phyloP scores from a whole-genome alignment of 495 filamentous ascomycete species.

The Ascobolus immersus region DNA sequence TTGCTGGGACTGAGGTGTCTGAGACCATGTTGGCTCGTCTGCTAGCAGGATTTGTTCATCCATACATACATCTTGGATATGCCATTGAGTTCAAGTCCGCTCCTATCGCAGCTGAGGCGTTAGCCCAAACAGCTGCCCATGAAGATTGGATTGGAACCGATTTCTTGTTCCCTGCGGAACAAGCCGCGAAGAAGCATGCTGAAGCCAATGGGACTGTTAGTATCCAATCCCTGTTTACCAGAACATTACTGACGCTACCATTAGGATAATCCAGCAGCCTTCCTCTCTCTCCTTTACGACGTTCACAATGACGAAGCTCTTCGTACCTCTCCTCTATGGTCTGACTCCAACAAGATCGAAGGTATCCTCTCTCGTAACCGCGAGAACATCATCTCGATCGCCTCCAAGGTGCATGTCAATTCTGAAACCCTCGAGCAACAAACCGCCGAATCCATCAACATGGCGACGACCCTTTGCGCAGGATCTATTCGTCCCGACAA shows the following conservation, averaged over 20 bases:
- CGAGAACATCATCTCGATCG: slow-evolving; percentile 35
- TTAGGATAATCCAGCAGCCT: slow-evolving; percentile 12
- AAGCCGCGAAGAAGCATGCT: slow-evolving; percentile 18
- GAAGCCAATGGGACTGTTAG: not conserved
- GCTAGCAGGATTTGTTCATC: slow-evolving; percentile 47
- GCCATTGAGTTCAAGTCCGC: slow-evolving; percentile 59
- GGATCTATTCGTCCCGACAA: slow-evolving; percentile 37
- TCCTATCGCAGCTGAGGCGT: slow-evolving; percentile 53
- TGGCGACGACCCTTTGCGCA: slow-evolving; percentile 35
- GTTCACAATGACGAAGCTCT: slow-evolving; percentile 31
- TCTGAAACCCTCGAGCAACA: slow-evolving; percentile 38
- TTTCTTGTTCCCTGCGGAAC: slow-evolving; percentile 30
- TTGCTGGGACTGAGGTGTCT: slow-evolving; percentile 31
- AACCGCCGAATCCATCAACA: slow-evolving; percentile 54
- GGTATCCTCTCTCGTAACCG: slow-evolving; percentile 35
- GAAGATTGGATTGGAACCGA: slow-evolving; percentile 21
- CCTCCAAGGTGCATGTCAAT: slow-evolving; percentile 31
- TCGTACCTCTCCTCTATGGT: slow-evolving; percentile 21
- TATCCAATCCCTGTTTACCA: not conserved
- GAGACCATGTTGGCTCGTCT: slow-evolving; percentile 36
- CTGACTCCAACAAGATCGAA: slow-evolving; percentile 35
- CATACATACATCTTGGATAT: slow-evolving; percentile 64
- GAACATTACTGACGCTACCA: no score
- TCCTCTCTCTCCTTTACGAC: slow-evolving; percentile 34
- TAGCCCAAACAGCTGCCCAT: slow-evolving; percentile 50